Percentiles rank a stretch among this genome's conserved stretches.
phyloP scores from a whole-genome alignment of 2,329 filamentous ascomycete species.

The Paraphaeosphaeria minitans region DNA sequence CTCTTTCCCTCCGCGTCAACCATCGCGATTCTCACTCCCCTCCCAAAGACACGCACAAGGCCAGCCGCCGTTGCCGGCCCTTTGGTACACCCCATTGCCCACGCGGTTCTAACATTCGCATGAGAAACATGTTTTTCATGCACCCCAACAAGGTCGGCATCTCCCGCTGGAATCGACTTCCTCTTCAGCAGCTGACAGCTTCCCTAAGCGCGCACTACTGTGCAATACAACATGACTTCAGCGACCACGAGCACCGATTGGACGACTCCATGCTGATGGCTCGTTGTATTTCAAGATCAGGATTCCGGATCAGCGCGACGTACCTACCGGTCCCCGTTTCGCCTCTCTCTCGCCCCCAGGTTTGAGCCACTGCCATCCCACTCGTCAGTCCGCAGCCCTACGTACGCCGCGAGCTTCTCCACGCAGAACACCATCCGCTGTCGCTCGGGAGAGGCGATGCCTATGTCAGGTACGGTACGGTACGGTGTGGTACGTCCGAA shows the following conservation, averaged over 20 bases:
- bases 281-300: background rate
- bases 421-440: background rate
- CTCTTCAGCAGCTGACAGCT: slow-evolving; percentile 8
- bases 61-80: background rate
- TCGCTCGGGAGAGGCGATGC: too few species aligned
- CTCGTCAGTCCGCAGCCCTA: background rate
- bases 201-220: background rate
- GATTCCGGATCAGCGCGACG: background rate
- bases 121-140: background rate
- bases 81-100: background rate
- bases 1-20: background rate
- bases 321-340: background rate
- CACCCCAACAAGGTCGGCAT: background rate
- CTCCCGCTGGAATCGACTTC: slow-evolving; percentile 6
- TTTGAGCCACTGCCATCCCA: background rate
- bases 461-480: too few species aligned
- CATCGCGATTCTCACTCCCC: background rate
- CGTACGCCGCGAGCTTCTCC: background rate
- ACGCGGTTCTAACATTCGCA: background rate
- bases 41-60: background rate
- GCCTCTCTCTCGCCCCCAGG: too few species aligned
- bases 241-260: background rate
- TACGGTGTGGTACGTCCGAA: too few species aligned
- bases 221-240: slow-evolving; percentile 1
- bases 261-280: background rate